A percentile compares a stretch with the other conserved stretches of the same genome.
phyloP scores from a whole-genome alignment of 768 basidiomycete species.

The Leccinum ochraceum region DNA sequence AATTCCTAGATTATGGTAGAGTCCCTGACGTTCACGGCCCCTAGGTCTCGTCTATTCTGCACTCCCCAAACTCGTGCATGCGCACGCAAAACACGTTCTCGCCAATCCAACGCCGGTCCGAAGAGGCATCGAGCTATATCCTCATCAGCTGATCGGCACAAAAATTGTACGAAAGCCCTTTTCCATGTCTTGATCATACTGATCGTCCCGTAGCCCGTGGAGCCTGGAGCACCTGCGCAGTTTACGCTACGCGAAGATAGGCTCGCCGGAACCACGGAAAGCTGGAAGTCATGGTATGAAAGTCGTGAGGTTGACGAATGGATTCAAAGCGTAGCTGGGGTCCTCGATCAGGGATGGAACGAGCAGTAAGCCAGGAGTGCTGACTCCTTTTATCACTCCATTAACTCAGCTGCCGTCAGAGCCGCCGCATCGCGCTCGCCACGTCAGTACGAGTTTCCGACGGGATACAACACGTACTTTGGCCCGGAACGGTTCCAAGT shows the following conservation, averaged over 20 bases:
- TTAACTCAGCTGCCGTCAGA: constrained; percentile 38
- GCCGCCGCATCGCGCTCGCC: constrained; percentile 54
- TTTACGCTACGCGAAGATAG: constrained; percentile 79
- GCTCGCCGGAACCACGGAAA: constrained; percentile 67
- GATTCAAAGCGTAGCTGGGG: constrained; percentile 85
- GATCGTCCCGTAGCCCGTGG: constrained; percentile 61
- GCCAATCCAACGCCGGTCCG: constrained; percentile 49
- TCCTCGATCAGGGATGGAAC: constrained; percentile 87
- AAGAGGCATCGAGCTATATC: constrained; percentile 64
- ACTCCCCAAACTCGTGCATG: constrained; percentile 78
- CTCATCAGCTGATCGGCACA: constrained; percentile 89
- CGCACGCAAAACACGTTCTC: constrained; percentile 72
- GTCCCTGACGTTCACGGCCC: not conserved
- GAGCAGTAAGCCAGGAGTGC: constrained; percentile 63
- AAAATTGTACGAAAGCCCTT: constrained; percentile 53
- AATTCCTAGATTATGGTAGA: not conserved
- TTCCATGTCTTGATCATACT: constrained; percentile 6
- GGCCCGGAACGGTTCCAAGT: constrained; percentile 78
- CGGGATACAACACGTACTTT: constrained; percentile 86
- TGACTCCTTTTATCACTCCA: not conserved
- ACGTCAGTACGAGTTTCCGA: constrained; percentile 92
- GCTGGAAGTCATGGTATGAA: constrained; percentile 83
- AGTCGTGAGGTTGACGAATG: constrained; percentile 87
- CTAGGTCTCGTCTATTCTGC: constrained; percentile 77
- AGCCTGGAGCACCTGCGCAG: constrained; percentile 61